These are phyloP conservation scores for Alternaria incomplexa DNA, from an alignment of 2,329 filamentous ascomycete genomes.

Conservation along the genomic window DNA sequence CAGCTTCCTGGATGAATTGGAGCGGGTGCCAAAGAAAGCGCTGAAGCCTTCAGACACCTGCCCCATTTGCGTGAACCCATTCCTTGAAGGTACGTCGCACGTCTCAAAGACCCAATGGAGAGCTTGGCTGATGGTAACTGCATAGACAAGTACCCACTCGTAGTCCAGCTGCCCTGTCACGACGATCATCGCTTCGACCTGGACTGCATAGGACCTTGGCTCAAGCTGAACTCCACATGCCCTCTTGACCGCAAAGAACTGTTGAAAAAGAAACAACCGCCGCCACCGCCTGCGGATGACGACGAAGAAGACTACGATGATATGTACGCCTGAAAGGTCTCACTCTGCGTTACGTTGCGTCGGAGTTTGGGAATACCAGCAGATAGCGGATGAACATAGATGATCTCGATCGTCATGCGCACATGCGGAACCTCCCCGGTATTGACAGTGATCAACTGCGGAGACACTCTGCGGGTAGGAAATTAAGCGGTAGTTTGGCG, in stretches of 20 bases:
- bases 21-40: constrained; percentile 63
- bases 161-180: constrained; percentile 68
- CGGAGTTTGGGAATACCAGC: constrained; percentile 9
- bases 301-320: constrained; percentile 60
- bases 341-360: constrained; percentile 3
- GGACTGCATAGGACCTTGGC: constrained; percentile 69
- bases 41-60: constrained; percentile 61
- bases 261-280: constrained; percentile 58
- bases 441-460: background rate
- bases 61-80: constrained; percentile 66
- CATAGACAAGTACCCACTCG: constrained; percentile 64
- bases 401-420: background rate
- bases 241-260: constrained; percentile 67
- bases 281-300: constrained; percentile 55
- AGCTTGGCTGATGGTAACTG: constrained; percentile 23
- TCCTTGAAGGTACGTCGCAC: constrained; percentile 59
- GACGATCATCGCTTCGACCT: constrained; percentile 68
- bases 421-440: background rate
- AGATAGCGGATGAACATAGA: background rate
- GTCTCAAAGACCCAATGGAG: background rate
- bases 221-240: constrained; percentile 68
- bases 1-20: constrained; percentile 65
- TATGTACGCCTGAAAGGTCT: constrained; percentile 52
- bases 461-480: background rate
- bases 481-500: background rate